Evolutionary conservation across 306 rosid genomes (phyloP).

Genomic region (Fagus crenata): DNA sequence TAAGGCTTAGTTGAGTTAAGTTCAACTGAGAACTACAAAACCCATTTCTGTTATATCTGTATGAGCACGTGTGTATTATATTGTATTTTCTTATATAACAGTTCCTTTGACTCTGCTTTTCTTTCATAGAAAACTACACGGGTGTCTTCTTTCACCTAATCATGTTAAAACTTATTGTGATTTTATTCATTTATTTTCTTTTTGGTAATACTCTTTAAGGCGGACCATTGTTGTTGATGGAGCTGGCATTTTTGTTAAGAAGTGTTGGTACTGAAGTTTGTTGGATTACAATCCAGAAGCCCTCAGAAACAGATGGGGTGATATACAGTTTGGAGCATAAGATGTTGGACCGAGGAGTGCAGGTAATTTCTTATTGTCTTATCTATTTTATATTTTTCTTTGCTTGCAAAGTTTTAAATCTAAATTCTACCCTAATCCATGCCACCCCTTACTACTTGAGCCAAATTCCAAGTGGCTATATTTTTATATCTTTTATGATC

Average conservation of each 20-base stretch:
- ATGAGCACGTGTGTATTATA: background rate
- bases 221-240: constrained; percentile 79
- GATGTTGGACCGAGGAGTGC: constrained; percentile 78
- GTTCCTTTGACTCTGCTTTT: background rate
- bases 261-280: constrained; percentile 70
- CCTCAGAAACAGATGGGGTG: constrained; percentile 47
- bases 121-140: background rate
- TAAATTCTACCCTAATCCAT: background rate
- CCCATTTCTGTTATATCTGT: background rate
- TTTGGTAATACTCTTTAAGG: constrained; percentile 31
- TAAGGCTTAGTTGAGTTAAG: background rate
- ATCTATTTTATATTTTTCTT: background rate
- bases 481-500: background rate
- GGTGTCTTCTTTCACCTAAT: background rate
- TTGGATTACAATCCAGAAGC: constrained; percentile 73
- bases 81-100: too few species aligned
- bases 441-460: background rate
- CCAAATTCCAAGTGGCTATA: background rate
- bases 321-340: constrained; percentile 66
- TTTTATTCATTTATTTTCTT: background rate
- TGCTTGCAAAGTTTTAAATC: background rate
- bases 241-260: constrained; percentile 72
- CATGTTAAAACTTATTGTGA: background rate
- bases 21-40: background rate
- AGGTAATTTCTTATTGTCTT: constrained; percentile 39